phyloP scores from a whole-genome alignment of 1,139 yeast species.

The Debaryomycetaceae sp. region DNA sequence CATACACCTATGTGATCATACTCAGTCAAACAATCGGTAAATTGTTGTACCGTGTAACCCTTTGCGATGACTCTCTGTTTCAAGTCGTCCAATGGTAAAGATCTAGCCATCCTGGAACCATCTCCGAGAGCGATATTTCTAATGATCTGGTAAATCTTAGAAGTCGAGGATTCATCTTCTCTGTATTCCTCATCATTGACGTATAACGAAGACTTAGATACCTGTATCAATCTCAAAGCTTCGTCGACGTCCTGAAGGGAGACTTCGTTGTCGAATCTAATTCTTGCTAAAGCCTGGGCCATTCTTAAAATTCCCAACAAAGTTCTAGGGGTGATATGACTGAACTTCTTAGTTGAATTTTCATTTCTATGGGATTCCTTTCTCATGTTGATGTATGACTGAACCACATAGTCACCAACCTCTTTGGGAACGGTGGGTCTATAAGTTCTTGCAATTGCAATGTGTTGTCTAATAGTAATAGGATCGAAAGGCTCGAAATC shows the following conservation, averaged over 20 bases:
- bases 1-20: conserved; percentile 73
- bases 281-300: conserved; percentile 91
- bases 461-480: conserved; percentile 77
- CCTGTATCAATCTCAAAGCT: conserved; percentile 82
- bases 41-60: conserved; percentile 80
- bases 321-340: conserved; percentile 95
- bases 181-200: conserved; percentile 46
- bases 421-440: conserved; percentile 86
- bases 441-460: conserved; percentile 79
- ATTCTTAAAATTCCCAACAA: conserved; percentile 86
- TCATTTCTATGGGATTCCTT: conserved; percentile 84
- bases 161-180: conserved; percentile 52
- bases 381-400: conserved; percentile 84
- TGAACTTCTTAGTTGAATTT: conserved; percentile 70
- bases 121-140: conserved; percentile 50
- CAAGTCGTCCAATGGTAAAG: conserved; percentile 56
- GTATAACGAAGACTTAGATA: conserved; percentile 78
- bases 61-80: conserved; percentile 72
- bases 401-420: conserved; percentile 85
- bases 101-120: conserved; percentile 36
- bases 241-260: conserved; percentile 87
- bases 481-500: conserved; percentile 78
- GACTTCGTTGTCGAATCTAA: conserved; percentile 75
- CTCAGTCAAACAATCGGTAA: conserved; percentile 71
- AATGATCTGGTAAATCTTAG: conserved; percentile 62